These are phyloP conservation scores for Starmerella bombi DNA, from an alignment of 805 yeast species.

Conservation along the genomic window DNA sequence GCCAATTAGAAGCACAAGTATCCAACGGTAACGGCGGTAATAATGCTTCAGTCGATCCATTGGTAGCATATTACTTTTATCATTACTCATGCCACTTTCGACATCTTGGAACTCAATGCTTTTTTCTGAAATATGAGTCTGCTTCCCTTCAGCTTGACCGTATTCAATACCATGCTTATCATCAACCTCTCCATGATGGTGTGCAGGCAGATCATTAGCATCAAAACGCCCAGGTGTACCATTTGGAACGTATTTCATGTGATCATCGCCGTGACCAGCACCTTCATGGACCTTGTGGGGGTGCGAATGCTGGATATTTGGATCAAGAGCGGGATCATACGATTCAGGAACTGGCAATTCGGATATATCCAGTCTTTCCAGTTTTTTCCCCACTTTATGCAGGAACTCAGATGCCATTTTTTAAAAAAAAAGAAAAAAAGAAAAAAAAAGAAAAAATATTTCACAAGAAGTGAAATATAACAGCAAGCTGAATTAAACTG, in stretches of 20 bases:
- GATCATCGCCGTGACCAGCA: slow-evolving; percentile 21
- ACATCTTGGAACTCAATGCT: slow-evolving; percentile 27
- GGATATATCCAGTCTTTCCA: slow-evolving; percentile 16
- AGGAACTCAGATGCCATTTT: slow-evolving; percentile 17
- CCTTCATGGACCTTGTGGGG: slow-evolving; percentile 23
- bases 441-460: no score
- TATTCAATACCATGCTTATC: not conserved
- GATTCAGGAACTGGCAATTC: slow-evolving; percentile 14
- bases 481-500: no score
- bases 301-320: slow-evolving; percentile 26
- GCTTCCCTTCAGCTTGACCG: slow-evolving; percentile 1
- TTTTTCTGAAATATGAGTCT: slow-evolving; percentile 36
- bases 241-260: slow-evolving; percentile 16
- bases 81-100: slow-evolving; percentile 10
- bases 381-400: slow-evolving; percentile 7
- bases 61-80: slow-evolving; percentile 3
- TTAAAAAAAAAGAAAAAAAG: no score
- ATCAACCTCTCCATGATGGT: slow-evolving; percentile 3
- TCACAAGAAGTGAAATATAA: no score
- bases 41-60: slow-evolving; percentile 3
- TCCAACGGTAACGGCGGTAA: slow-evolving; percentile 20
- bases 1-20: slow-evolving; percentile 25
- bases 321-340: slow-evolving; percentile 26
- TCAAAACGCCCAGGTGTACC: slow-evolving; percentile 16
- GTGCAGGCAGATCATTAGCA: slow-evolving; percentile 8